Percentiles rank a stretch among this genome's conserved stretches.
Conservation (phyloP, 495 filamentous ascomycete species). For the Xylaria longipes region DNA sequence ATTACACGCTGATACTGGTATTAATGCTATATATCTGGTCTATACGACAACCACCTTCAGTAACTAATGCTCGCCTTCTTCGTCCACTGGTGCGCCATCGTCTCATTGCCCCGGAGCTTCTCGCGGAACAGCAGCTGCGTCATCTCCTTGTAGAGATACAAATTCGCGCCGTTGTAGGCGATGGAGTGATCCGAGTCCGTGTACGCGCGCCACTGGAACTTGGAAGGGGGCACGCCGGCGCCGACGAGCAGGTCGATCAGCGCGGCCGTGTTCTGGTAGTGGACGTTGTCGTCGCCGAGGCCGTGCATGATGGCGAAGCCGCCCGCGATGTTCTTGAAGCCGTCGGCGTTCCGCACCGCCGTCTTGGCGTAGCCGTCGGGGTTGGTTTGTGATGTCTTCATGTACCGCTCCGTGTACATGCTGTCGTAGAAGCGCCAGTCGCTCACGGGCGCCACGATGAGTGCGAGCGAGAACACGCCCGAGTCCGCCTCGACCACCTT, state of each 20-base stretch:
- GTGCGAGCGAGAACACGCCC: constrained; percentile 57
- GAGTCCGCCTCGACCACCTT: constrained; percentile 62
- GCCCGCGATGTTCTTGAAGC: constrained; percentile 60
- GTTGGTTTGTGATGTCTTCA: constrained; percentile 61
- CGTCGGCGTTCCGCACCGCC: constrained; percentile 50
- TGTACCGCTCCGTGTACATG: constrained; percentile 70
- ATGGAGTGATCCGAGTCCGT: constrained; percentile 64
- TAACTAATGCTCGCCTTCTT: constrained; percentile 29
- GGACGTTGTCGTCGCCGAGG: constrained; percentile 66
- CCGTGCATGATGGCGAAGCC: constrained; percentile 62
- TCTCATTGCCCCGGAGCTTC: constrained; percentile 46
- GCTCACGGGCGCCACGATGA: constrained; percentile 61
- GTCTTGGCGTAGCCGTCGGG: constrained; percentile 53
- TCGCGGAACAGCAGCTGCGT: constrained; percentile 55
- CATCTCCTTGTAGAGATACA: constrained; percentile 60
- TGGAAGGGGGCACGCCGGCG: constrained; percentile 56
- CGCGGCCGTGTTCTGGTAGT: constrained; percentile 63
- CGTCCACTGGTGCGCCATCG: constrained; percentile 52
- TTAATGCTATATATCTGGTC: background rate
- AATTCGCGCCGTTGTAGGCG: constrained; percentile 49
- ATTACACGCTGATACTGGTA: background rate
- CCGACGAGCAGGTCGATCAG: constrained; percentile 58
- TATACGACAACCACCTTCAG: background rate
- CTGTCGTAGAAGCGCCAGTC: constrained; percentile 70
- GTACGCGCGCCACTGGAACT: constrained; percentile 58